Evolutionary conservation across 495 filamentous ascomycete genomes (phyloP).

Genomic region (Tuber microsphaerosporum): DNA sequence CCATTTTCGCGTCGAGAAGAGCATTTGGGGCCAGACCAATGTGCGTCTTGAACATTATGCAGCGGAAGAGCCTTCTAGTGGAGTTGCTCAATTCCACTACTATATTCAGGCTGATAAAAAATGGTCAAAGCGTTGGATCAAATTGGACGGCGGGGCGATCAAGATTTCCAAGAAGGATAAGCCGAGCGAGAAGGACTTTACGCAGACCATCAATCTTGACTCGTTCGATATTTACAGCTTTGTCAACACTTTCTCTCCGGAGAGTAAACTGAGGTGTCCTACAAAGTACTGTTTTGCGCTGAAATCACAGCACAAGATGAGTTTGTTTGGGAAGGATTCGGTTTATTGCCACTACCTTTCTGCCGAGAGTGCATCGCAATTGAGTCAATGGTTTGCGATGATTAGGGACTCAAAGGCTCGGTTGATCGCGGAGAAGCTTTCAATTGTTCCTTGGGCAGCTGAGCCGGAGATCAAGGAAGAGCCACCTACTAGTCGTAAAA

Average conservation of each 20-base stretch:
- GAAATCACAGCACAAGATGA: constrained; percentile 87
- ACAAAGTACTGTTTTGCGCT: constrained; percentile 78
- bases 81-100: constrained; percentile 65
- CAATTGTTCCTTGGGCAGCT: constrained; percentile 30
- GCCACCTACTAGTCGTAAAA: constrained; percentile 13
- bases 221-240: constrained; percentile 90
- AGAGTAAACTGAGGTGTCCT: constrained; percentile 63
- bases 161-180: constrained; percentile 62
- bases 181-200: constrained; percentile 54
- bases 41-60: constrained; percentile 53
- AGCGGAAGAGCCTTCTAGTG: constrained; percentile 53
- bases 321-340: constrained; percentile 69
- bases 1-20: constrained; percentile 47
- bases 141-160: constrained; percentile 69
- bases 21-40: constrained; percentile 38
- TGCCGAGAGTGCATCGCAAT: constrained; percentile 61
- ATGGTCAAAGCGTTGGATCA: constrained; percentile 83
- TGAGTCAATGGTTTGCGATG: constrained; percentile 61
- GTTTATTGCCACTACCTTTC: constrained; percentile 90
- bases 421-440: constrained; percentile 51
- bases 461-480: constrained; percentile 21
- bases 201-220: constrained; percentile 74
- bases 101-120: constrained; percentile 68
- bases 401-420: constrained; percentile 85
- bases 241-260: constrained; percentile 54